Evolutionary conservation across 805 yeast species (phyloP), one percentile per base, ranked within the genome.

Genomic region (Candida morakotiae): DNA sequence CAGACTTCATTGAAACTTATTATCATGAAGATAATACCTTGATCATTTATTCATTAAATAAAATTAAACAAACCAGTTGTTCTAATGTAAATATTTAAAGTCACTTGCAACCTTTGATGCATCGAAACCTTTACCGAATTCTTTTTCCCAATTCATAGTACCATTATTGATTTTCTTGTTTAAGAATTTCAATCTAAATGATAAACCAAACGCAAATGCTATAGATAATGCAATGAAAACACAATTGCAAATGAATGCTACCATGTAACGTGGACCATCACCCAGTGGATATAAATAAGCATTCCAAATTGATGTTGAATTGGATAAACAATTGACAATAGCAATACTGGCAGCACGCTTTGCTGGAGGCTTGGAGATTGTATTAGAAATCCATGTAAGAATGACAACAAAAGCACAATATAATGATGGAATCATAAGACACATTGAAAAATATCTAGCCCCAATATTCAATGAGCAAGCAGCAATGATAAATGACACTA

Each of bases 281-380:
- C 60, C 42, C 2, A 58, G 31, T 11, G 77, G 77, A 44, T 75
- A 75, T 31, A 75, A 56, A 48, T 71, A 75, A 1, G 79, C 58
- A 40, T 73, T 76, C 73, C 79, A 74, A 36, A 75, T 74, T 4
- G 79, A 73, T 0, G 81, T 72, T 5, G 78, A 69, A 51, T 77
- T 75, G 17, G 77, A 70, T 34, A 75, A 50, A 52, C 77, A 71
- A 52, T 78, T 78, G 69, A 78, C 73, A 41, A 73, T 47, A 1
- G 81, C 78, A 46, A 77, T 54, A 7, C 79, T 76, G 43, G 75
- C 70, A 21, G 81, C 80, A 51, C 83, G 62, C 52, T 77, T 76
- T 40, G 75, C 60, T 6, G 81, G 79, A 8, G 81, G 82, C 45
- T 81, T 60, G 24, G 81, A 78, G 28, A 70, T 64, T 41, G 73